phyloP scores from a whole-genome alignment of 2,329 filamentous ascomycete species.

The Blastomyces parvus region DNA sequence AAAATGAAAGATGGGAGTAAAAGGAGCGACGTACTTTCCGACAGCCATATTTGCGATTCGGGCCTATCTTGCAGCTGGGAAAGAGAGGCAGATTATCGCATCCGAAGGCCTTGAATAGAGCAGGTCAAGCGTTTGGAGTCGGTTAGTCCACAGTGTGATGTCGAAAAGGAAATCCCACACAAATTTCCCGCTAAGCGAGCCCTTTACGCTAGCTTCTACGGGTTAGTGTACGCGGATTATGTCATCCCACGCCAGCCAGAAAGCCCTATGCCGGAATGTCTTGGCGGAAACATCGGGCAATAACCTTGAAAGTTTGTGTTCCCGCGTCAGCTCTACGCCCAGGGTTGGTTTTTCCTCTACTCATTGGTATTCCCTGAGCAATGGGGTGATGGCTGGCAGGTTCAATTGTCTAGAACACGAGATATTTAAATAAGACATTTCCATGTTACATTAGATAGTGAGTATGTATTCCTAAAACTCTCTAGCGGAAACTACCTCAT shows the following conservation, averaged over 20 bases:
- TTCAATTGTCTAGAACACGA: neutral
- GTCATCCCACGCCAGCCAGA: neutral
- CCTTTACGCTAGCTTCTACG: slow-evolving; percentile 13
- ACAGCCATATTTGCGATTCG: slow-evolving; percentile 67
- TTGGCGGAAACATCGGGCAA: neutral
- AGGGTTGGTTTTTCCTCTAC: neutral
- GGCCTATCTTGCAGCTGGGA: slow-evolving; percentile 33
- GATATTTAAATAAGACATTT: neutral
- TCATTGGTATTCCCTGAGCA: neutral
- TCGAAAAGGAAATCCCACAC: slow-evolving; percentile 37
- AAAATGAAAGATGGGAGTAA: slow-evolving; percentile 9
- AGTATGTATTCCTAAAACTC: neutral
- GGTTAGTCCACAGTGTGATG: slow-evolving; percentile 27
- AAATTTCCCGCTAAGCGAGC: slow-evolving; percentile 39
- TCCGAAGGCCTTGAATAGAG: slow-evolving; percentile 29
- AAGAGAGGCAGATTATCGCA: slow-evolving; percentile 37
- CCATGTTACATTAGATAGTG: neutral
- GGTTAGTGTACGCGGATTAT: slow-evolving; percentile 9
- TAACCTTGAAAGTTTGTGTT: too few relatives aligned
- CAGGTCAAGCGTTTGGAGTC: slow-evolving; percentile 29
- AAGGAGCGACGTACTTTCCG: slow-evolving; percentile 54
- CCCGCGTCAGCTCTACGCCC: too few relatives aligned
- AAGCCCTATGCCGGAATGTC: neutral
- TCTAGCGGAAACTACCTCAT: neutral
- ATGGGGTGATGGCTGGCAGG: neutral